These are phyloP conservation scores for Endocarpon pusillum DNA, from an alignment of 495 filamentous ascomycete species.

Conservation along the genomic window DNA sequence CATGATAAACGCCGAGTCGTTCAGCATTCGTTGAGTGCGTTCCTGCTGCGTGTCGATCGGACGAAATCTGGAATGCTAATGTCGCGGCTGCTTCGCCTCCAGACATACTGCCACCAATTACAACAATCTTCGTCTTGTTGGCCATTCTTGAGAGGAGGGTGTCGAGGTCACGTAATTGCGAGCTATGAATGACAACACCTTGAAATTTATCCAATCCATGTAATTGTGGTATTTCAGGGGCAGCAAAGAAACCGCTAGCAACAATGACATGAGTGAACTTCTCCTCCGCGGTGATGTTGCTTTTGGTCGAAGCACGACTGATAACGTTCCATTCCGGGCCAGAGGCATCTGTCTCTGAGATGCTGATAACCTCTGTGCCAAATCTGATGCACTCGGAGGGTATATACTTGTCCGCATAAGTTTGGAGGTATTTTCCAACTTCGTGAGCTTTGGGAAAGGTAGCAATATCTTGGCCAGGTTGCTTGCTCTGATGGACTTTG, in stretches of 20 bases:
- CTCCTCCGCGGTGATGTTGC: conserved; percentile 8
- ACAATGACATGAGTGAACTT: conserved; percentile 34
- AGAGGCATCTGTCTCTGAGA: not conserved
- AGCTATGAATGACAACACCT: conserved; percentile 41
- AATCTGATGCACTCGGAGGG: conserved; percentile 29
- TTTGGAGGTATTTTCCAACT: conserved; percentile 54
- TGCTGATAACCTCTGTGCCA: conserved; percentile 18
- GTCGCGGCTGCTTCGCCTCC: conserved; percentile 60
- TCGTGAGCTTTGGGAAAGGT: conserved; percentile 60
- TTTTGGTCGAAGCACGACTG: too few relatives aligned
- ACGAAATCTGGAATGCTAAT: conserved; percentile 52
- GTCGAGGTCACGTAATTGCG: conserved; percentile 20
- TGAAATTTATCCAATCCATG: conserved; percentile 16
- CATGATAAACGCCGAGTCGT: conserved; percentile 42
- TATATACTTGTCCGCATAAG: conserved; percentile 42
- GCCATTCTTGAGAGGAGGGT: conserved; percentile 3
- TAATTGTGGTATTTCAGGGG: conserved; percentile 35
- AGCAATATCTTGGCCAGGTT: conserved; percentile 21
- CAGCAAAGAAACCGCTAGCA: conserved; percentile 61
- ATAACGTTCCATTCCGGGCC: not conserved
- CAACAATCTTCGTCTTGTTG: conserved; percentile 38
- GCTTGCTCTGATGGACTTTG: conserved; percentile 6
- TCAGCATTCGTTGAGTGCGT: conserved; percentile 16
- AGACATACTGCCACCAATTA: conserved; percentile 74
- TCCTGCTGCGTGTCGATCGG: conserved; percentile 28